Evolutionary conservation across 768 basidiomycete species (phyloP), one percentile per base, ranked within the genome.

Genomic region (Hebeloma cylindrosporum): DNA sequence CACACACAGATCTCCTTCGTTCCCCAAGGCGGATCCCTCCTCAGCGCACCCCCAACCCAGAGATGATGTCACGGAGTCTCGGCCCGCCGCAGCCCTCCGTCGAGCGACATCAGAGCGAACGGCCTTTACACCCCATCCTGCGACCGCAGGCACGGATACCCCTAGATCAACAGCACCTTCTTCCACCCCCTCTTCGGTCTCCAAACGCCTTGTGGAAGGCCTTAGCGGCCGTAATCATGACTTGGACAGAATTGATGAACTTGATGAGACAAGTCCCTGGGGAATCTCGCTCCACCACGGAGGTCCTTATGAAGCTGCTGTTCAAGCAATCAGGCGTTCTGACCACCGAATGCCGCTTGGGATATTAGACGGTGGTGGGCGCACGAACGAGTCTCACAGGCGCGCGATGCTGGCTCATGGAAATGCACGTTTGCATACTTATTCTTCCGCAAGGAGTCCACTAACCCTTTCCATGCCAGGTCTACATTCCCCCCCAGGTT

Each of bases 201-300:
- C 17, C n/a, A n/a, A n/a, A n/a, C n/a, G n/a, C n/a, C n/a, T n/a
- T n/a, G n/a, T n/a, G n/a, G n/a, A n/a, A n/a, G n/a, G n/a, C n/a
- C n/a, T n/a, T 30, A 41, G 36, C 43, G 23, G 40, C 29, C 58
- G 54, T 23, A 13, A 35, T 8, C 60, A 52, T 37, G 70, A 70
- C 43, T 71, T 89, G 40, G 88, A 89, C 65, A 72, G 74, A 22
- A 83, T 91, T 49, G 88, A 91, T 58, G 84, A 88, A 61, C 64
- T 90, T 25, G 88, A 90, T 60, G 85, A 87, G 59, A 78, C 79
- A 5, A 84, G 81, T 60, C 85, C 87, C 2, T 71, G 81, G 46
- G 87, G 87, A 3, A 48, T 72, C 6, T 62, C 71, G 13, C 65
- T 83, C 50, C 88, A 89, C 58, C 85, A 89, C 53, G 70, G 69